phyloP scores from a whole-genome alignment of 1,284 basidiomycete genomes.

The Heterobasidion occidentale region DNA sequence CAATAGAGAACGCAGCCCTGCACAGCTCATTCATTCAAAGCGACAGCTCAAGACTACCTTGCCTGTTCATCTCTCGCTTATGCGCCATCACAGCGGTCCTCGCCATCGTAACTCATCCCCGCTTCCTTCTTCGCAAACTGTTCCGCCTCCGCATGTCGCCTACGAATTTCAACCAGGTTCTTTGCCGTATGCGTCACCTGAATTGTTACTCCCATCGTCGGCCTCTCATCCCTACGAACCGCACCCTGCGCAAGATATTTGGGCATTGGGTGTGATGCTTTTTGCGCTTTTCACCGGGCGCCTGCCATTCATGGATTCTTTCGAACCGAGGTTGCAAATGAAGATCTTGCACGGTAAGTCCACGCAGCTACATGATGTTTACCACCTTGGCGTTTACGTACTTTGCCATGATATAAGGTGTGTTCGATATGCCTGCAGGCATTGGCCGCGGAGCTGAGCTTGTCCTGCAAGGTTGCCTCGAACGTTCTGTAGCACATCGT shows the following conservation, averaged over 20 bases:
- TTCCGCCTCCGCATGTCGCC: slow-evolving; percentile 32
- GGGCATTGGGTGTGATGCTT: slow-evolving; percentile 87
- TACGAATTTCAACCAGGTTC: slow-evolving; percentile 72
- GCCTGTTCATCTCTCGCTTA: slow-evolving; percentile 26
- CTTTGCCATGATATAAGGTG: slow-evolving; percentile 24
- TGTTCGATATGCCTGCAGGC: slow-evolving; percentile 46
- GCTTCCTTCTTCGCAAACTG: slow-evolving; percentile 22
- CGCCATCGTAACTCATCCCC: slow-evolving; percentile 59
- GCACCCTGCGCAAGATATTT: slow-evolving; percentile 81
- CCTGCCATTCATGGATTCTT: slow-evolving; percentile 81
- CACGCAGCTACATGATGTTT: not conserved
- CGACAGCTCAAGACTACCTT: slow-evolving; percentile 14
- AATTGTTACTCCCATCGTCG: slow-evolving; percentile 46
- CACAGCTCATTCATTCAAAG: slow-evolving; percentile 10
- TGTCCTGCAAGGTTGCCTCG: slow-evolving; percentile 70
- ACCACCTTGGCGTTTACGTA: slow-evolving; percentile 1
- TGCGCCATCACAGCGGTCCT: slow-evolving; percentile 27
- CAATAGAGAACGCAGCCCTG: slow-evolving; percentile 16
- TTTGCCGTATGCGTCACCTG: slow-evolving; percentile 84
- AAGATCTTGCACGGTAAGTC: slow-evolving; percentile 80
- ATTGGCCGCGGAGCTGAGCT: slow-evolving; percentile 67
- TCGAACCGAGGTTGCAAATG: slow-evolving; percentile 84
- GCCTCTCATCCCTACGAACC: slow-evolving; percentile 24
- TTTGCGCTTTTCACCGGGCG: slow-evolving; percentile 76
- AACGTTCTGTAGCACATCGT: slow-evolving; percentile 45